A percentile compares a stretch with the other conserved stretches of the same genome.
These are phyloP conservation scores for Pyrenochaeta sp. DNA, from an alignment of 2,329 filamentous ascomycete species.

Conservation along the genomic window DNA sequence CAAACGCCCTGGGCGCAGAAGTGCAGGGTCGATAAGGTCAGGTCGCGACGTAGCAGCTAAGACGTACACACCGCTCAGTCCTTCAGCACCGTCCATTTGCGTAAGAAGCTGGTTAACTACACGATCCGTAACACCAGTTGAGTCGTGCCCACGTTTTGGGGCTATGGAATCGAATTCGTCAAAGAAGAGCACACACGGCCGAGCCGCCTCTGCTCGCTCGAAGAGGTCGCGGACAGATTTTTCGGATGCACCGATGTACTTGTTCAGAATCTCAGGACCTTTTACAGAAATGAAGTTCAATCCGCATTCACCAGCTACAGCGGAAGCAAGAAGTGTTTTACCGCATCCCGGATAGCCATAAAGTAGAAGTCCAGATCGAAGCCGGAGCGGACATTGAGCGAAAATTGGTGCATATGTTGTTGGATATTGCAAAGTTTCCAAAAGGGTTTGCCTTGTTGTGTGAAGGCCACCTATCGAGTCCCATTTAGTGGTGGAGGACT, in stretches of 20 bases:
- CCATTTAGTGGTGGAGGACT: conserved; percentile 92
- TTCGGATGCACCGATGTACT: conserved; percentile 97
- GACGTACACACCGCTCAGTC: conserved; percentile 92
- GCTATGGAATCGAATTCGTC: conserved; percentile 99
- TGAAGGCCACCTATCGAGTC: conserved; percentile 88
- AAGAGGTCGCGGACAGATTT: conserved; percentile 97
- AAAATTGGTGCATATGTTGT: conserved; percentile 99
- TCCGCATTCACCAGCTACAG: conserved; percentile 96
- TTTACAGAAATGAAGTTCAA: conserved; percentile 99
- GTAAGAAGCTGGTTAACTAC: conserved; percentile 98
- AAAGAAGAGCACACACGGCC: conserved; percentile 95
- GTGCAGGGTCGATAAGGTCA: conserved; percentile 92
- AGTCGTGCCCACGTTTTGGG: conserved; percentile 95
- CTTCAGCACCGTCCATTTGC: conserved; percentile 98
- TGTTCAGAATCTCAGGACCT: conserved; percentile 97
- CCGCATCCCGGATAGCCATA: conserved; percentile 97
- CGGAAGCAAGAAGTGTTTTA: conserved; percentile 93
- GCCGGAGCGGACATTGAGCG: conserved; percentile 90
- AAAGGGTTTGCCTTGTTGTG: conserved; percentile 85
- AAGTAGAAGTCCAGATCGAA: conserved; percentile 89
- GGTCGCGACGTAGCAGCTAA: conserved; percentile 92
- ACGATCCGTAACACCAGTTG: conserved; percentile 96
- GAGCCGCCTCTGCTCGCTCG: conserved; percentile 87
- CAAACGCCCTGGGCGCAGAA: conserved; percentile 87
- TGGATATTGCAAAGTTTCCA: conserved; percentile 95